Base-by-base conservation (phyloP, 2,329 filamentous ascomycete genomes). In the Fusarium sp. region DNA sequence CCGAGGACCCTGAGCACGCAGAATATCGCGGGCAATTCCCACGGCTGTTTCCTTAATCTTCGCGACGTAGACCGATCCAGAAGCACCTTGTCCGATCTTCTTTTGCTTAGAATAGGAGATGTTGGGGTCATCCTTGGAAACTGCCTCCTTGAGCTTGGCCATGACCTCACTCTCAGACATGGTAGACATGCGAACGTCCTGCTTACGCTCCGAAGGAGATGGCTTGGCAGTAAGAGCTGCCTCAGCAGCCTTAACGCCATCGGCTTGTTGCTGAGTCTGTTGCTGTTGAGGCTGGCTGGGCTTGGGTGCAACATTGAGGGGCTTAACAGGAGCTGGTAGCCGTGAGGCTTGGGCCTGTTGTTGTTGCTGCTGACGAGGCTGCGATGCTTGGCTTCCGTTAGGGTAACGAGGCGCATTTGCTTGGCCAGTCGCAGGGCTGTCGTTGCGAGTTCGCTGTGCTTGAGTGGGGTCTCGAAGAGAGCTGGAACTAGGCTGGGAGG, bases 161-260 rank as follows among this genome's bases (percentile, higher is more conserved):
- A 99, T 99, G 54, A 99, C 95, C 76, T 99, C 94, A 65, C 85
- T 90, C 79, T 99, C 95, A 9, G 92, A 91, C 95, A 99, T 98
- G 70, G 91, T 96, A 34, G 94, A 98, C 93, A 99, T 97, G 73
- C 95, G 92, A 44, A 95, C 92, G 78, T 97, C 95, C 79, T 97
- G 93, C 77, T 91, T 88, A 61, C 91, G 88, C 70, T 93, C 88
- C 28, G 88, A 77, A 4, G 88, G 77, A 25, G 87, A 75, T 40
- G 91, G 90, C 78, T 96, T 95, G 71, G 94, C 89, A 13, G 91
- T 94, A 53, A 98, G 84, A 9, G 93, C 93, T 49, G 90, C 90
- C 76, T 98, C 93, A 5, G 94, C 93, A 70, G 93, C 91, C 80
- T 95, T 96, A 67, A 96, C 87, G 28, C 89, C 84, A 72, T 95